A percentile compares a stretch with the other conserved stretches of the same genome.
Evolutionary conservation across 306 rosid species (phyloP).

Genomic region (Canavalia ensiformis): DNA sequence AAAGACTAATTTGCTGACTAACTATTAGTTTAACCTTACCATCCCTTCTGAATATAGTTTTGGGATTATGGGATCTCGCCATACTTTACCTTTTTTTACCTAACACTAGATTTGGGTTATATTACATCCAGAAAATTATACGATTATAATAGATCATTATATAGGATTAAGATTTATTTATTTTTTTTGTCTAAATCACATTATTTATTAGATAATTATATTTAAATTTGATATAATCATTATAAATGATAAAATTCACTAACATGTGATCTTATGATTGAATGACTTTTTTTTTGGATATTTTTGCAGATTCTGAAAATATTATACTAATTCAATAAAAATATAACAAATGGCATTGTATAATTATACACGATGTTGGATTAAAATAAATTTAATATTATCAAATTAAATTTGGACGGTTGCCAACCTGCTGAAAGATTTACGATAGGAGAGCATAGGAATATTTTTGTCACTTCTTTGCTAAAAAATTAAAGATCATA

Average conservation of each 20-base stretch:
- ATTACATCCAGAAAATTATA: background rate
- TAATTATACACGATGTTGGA: background rate
- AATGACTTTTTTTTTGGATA: background rate
- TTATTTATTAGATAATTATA: too few relatives aligned
- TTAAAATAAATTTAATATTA: too few relatives aligned
- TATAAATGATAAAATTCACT: too few relatives aligned
- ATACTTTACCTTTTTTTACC: background rate
- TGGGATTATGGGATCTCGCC: background rate
- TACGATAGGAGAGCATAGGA: background rate
- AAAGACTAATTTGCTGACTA: too few relatives aligned
- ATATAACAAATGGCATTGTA: background rate
- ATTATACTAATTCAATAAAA: background rate
- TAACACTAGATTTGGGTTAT: background rate
- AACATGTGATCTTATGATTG: background rate
- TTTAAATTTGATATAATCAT: too few relatives aligned
- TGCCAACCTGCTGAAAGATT: background rate
- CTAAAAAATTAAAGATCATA: background rate
- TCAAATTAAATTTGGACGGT: background rate
- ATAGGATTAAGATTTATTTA: too few relatives aligned
- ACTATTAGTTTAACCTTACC: background rate
- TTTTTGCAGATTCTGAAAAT: background rate
- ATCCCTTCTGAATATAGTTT: background rate
- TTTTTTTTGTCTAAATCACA: too few relatives aligned
- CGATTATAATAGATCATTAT: background rate
- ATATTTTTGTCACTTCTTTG: background rate